phyloP scores from a whole-genome alignment of 164 flowering plant genomes.

The Umbilicus rupestris region DNA sequence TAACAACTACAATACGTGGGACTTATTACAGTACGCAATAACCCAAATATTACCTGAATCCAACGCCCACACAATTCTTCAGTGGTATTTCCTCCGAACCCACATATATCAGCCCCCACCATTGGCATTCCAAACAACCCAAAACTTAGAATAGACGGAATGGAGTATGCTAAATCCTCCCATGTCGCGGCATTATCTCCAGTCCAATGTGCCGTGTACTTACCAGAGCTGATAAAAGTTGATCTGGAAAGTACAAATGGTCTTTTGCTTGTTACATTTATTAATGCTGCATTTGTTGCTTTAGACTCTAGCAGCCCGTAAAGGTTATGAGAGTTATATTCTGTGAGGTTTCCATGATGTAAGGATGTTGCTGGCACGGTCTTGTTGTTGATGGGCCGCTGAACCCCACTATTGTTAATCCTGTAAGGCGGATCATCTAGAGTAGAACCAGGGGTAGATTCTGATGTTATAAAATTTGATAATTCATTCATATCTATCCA shows the following conservation, averaged over 20 bases:
- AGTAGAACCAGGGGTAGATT: conserved; percentile 29
- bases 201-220: conserved; percentile 79
- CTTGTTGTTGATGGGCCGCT: conserved; percentile 30
- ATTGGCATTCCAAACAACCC: conserved; percentile 81
- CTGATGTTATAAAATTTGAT: conserved; percentile 51
- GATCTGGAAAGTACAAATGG: conserved; percentile 70
- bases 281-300: conserved; percentile 47
- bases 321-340: conserved; percentile 57
- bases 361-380: conserved; percentile 51
- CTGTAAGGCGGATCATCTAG: conserved; percentile 72
- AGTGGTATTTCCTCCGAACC: conserved; percentile 40
- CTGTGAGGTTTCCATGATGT: conserved; percentile 45
- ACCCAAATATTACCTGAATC: conserved; percentile 51
- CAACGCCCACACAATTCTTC: conserved; percentile 80
- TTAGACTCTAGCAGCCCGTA: conserved; percentile 50
- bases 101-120: conserved; percentile 94
- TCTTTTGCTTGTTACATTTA: conserved; percentile 35
- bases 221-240: conserved; percentile 71
- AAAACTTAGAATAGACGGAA: conserved; percentile 49
- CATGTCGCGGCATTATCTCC: conserved; percentile 77
- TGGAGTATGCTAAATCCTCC: conserved; percentile 60
- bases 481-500: conserved; percentile 94
- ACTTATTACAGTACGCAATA: background rate
- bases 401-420: conserved; percentile 30
- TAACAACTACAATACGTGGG: background rate